Percentiles rank a stretch among this genome's conserved stretches.
phyloP scores from a whole-genome alignment of 2,329 filamentous ascomycete genomes.

The Cylindrodendrum hubeiense region DNA sequence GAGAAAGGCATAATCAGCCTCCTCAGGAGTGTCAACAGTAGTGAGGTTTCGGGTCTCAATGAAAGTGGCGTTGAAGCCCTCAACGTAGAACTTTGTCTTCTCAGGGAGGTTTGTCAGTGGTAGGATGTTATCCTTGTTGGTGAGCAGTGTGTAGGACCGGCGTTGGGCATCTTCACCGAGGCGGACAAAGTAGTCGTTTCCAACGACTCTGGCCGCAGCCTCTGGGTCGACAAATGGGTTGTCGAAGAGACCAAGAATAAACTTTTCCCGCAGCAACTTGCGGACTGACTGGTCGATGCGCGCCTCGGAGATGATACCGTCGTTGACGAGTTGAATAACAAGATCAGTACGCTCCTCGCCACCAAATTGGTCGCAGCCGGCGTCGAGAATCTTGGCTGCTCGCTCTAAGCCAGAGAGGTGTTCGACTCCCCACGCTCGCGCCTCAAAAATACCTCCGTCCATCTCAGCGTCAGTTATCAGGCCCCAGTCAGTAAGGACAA shows the following conservation, averaged over 20 bases:
- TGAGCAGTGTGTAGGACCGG: conserved; percentile 44
- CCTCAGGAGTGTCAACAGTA: conserved; percentile 50
- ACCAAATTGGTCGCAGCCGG: conserved; percentile 64
- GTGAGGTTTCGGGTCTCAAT: conserved; percentile 37
- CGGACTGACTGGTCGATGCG: conserved; percentile 60
- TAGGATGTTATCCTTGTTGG: conserved; percentile 37
- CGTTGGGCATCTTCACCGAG: conserved; percentile 44
- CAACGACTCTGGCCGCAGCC: conserved; percentile 55
- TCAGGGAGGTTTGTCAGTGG: conserved; percentile 25
- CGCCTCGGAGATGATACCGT: conserved; percentile 55
- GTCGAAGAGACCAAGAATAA: conserved; percentile 63
- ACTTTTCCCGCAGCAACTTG: conserved; percentile 61
- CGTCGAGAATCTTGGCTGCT: conserved; percentile 58
- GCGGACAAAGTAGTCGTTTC: conserved; percentile 56
- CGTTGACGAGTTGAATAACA: conserved; percentile 59
- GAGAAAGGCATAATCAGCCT: conserved; percentile 55
- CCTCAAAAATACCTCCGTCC: conserved; percentile 58
- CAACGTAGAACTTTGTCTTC: conserved; percentile 36
- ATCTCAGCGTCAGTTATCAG: conserved; percentile 59
- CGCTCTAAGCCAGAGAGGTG: conserved; percentile 57
- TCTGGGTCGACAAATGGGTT: conserved; percentile 61
- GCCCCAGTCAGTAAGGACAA: conserved; percentile 64
- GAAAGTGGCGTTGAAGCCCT: conserved; percentile 29
- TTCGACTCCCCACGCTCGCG: conserved; percentile 63
- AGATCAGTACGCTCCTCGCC: conserved; percentile 62